phyloP scores from a whole-genome alignment of 1,139 yeast species.

The Geotrichum klebahnii region DNA sequence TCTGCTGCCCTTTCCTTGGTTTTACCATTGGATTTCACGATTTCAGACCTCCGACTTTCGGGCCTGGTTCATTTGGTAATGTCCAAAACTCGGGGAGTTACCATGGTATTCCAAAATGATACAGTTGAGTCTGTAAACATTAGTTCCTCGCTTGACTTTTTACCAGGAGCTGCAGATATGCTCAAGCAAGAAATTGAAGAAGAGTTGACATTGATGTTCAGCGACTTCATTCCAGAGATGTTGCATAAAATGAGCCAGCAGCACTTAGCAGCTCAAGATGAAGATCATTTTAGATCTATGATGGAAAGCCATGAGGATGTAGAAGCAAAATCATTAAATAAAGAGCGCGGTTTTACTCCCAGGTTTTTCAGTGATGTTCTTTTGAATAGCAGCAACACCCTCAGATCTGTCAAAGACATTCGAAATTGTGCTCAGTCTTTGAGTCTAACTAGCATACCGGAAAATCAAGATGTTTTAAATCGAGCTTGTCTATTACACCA shows the following conservation, averaged over 20 bases:
- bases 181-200: conserved; percentile 64
- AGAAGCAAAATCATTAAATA: not conserved
- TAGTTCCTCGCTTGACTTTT: conserved; percentile 67
- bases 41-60: conserved; percentile 58
- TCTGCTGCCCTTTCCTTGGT: conserved; percentile 58
- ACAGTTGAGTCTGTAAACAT: conserved; percentile 72
- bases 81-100: conserved; percentile 63
- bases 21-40: conserved; percentile 60
- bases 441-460: not conserved
- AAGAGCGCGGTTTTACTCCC: not conserved
- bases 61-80: conserved; percentile 71
- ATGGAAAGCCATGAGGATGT: conserved; percentile 5
- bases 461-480: not conserved
- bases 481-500: not conserved
- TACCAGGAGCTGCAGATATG: conserved; percentile 67
- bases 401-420: conserved; percentile 9
- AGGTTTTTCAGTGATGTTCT: not conserved
- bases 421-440: not conserved
- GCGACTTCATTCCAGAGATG: conserved; percentile 73
- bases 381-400: conserved; percentile 4
- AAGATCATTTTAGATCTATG: conserved; percentile 7
- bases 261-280: not conserved
- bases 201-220: conserved; percentile 65
- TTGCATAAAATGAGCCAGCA: conserved; percentile 48
- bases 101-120: conserved; percentile 69